A percentile compares a stretch with the other conserved stretches of the same genome.
Evolutionary conservation across 2,329 filamentous ascomycete species (phyloP).

Genomic region (Sarocladiaceae sp.): DNA sequence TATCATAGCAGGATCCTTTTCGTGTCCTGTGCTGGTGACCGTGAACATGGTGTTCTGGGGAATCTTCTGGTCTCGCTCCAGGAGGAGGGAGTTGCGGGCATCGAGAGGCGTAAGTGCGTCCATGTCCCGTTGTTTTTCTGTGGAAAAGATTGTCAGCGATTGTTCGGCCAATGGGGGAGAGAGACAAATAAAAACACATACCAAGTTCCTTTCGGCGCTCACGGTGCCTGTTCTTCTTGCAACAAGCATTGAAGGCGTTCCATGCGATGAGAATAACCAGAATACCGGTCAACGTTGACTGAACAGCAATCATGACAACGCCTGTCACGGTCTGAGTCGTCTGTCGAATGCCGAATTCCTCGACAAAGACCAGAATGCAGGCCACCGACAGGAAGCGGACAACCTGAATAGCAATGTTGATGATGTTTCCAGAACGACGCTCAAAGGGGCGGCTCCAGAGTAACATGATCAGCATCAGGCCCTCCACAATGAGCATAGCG

Average conservation of each 20-base stretch:
- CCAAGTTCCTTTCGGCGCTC: constrained; percentile 83
- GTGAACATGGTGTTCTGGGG: constrained; percentile 36
- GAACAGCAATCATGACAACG: constrained; percentile 86
- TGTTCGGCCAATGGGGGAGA: too few species aligned
- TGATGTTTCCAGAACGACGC: constrained; percentile 79
- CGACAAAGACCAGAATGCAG: constrained; percentile 88
- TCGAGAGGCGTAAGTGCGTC: constrained; percentile 83
- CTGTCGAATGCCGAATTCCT: constrained; percentile 82
- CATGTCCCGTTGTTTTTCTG: constrained; percentile 73
- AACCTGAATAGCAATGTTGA: constrained; percentile 87
- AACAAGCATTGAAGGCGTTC: constrained; percentile 78
- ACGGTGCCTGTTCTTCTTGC: constrained; percentile 84
- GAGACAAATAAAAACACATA: constrained; percentile 39
- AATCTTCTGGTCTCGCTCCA: constrained; percentile 43
- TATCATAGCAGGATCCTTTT: constrained; percentile 20
- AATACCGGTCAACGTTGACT: constrained; percentile 74
- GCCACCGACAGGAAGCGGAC: constrained; percentile 83
- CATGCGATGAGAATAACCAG: constrained; percentile 82
- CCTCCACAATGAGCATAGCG: constrained; percentile 75
- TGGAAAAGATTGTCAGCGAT: not conserved
- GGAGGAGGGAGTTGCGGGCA: constrained; percentile 78
- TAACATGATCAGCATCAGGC: constrained; percentile 69
- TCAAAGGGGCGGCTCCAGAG: constrained; percentile 83
- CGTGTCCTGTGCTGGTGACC: constrained; percentile 31
- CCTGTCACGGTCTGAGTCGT: constrained; percentile 93